Evolutionary conservation across 805 yeast species (phyloP).

Genomic region (Saccharomyces mikatae): DNA sequence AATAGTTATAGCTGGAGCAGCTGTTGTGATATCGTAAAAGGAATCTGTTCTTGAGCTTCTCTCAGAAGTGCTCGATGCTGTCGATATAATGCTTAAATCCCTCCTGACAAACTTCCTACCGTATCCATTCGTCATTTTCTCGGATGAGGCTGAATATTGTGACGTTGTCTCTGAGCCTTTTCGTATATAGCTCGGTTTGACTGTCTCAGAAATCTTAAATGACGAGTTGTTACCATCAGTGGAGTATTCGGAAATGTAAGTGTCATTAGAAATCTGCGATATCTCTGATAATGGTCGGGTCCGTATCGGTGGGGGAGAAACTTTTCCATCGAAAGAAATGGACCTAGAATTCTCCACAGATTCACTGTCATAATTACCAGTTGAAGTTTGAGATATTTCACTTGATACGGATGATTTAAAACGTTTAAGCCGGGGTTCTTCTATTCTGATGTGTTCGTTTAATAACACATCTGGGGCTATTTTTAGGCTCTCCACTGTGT

Average conservation of each 20-base stretch:
- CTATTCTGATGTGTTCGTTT: not conserved
- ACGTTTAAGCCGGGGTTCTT: slow-evolving; percentile 17
- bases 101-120: slow-evolving; percentile 24
- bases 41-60: slow-evolving; percentile 35
- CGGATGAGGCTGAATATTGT: slow-evolving; percentile 14
- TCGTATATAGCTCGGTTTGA: slow-evolving; percentile 3
- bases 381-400: slow-evolving; percentile 27
- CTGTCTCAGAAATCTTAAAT: slow-evolving; percentile 6
- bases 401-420: slow-evolving; percentile 22
- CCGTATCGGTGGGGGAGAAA: slow-evolving; percentile 11
- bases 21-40: slow-evolving; percentile 33
- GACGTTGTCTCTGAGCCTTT: slow-evolving; percentile 1
- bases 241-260: slow-evolving; percentile 46
- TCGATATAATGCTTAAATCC: slow-evolving; percentile 32
- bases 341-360: slow-evolving; percentile 6
- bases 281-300: slow-evolving; percentile 44
- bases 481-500: not conserved
- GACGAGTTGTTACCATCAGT: slow-evolving; percentile 28
- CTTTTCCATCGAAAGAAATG: slow-evolving; percentile 10
- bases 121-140: slow-evolving; percentile 18
- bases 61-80: slow-evolving; percentile 34
- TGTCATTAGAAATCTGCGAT: slow-evolving; percentile 42
- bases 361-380: slow-evolving; percentile 22
- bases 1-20: slow-evolving; percentile 19
- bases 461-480: not conserved